Evolutionary conservation across 345 rosid genomes (phyloP), one percentile per base, ranked within the genome.

Genomic region (Arabis alpina): DNA sequence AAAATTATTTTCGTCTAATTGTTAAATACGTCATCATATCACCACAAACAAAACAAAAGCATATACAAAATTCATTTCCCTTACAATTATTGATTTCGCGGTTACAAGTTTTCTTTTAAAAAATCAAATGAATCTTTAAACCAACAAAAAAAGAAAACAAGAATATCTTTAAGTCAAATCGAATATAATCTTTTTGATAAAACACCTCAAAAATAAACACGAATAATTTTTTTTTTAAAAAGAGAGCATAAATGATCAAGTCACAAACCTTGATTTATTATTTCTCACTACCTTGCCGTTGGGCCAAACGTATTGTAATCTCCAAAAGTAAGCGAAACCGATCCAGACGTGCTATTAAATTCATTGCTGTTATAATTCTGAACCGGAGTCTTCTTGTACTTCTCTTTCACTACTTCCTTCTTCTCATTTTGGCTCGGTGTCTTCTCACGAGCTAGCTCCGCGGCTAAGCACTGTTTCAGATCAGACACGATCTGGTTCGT

Each of bases 401-500:
- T 63, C 42, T 56, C 47, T 43, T 43, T 74, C 37, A 19, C 59
- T 37, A 45, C 61, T 47, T 30, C 54, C 54, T 32, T 63, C 54
- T 41, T 63, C 57, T 62, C 74, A 10, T 37, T 39, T 7, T 44
- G 10, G 39, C 56, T 75, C 37, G 47, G 9, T 19, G 75, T 65
- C 64, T 68, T 65, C 64, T 68, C 79, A 63, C 80, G 80, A 45
- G 57, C 64, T 25, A 71, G 37, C 73, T 77, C 80, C 1, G 68
- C 77, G 2, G 47, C 77, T 66, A 71, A 53, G 42, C 80, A 71
- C 34, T 71, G 69, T 45, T 77, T 71, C 10, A 77, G 54, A 25
- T 77, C 80, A 43, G 76, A 60, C 69, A 77, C 76, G 13, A 77
- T 54, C 32, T 77, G 73, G 59, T 72, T 77, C 34, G 27, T 77